Evolutionary conservation across 352 stramenopile species (phyloP).

Genomic region (Phytophthora litchii): DNA sequence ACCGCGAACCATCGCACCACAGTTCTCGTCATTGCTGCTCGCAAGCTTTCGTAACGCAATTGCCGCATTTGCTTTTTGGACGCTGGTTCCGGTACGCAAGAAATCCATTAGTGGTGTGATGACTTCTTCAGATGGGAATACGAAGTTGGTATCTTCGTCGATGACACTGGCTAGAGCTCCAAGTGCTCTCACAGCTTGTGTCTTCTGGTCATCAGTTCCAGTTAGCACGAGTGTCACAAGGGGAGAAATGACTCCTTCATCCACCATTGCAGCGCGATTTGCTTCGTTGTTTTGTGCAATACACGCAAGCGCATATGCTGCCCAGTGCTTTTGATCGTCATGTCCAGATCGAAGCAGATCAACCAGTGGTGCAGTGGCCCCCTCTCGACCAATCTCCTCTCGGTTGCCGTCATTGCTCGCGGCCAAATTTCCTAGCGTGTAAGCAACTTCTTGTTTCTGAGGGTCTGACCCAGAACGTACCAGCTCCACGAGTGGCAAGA

Average conservation of each 20-base stretch:
- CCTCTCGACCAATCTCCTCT: conserved; percentile 23
- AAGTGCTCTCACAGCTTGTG: background rate
- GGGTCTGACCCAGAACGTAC: conserved; percentile 16
- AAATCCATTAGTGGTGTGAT: conserved; percentile 10
- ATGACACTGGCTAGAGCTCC: no score
- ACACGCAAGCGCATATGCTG: conserved; percentile 8
- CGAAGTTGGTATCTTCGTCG: no score
- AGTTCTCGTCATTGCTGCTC: conserved; percentile 10
- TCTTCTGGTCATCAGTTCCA: conserved; percentile 4
- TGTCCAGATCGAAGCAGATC: background rate
- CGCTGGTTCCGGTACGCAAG: conserved; percentile 6
- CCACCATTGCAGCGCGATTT: conserved; percentile 1
- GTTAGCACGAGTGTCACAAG: conserved; percentile 4
- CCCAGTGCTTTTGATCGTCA: conserved; percentile 11
- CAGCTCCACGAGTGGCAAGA: conserved; percentile 26
- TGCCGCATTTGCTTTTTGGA: conserved; percentile 15
- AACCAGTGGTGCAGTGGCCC: conserved; percentile 19
- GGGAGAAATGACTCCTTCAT: conserved; percentile 6
- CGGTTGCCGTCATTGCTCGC: conserved; percentile 8
- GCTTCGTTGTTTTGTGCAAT: conserved; percentile 4
- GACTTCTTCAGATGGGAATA: background rate
- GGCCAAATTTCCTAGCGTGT: conserved; percentile 19
- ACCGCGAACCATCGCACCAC: conserved; percentile 7
- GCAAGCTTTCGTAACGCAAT: conserved; percentile 13
- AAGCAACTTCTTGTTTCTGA: conserved; percentile 27